These are phyloP conservation scores for Pyracantha coccinea DNA, from an alignment of 331 rosid species.

Conservation along the genomic window DNA sequence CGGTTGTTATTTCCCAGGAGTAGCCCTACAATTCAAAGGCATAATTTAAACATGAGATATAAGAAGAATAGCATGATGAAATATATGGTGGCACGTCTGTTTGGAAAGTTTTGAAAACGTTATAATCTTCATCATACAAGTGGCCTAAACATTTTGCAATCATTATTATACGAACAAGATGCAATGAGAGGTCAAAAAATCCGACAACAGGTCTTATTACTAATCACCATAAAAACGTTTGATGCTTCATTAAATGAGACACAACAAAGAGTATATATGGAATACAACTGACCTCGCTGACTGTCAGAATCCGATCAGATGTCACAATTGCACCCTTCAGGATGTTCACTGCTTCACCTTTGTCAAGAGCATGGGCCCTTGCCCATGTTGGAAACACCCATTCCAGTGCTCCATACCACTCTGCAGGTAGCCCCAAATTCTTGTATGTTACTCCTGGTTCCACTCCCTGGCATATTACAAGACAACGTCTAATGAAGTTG, in stretches of 20 bases:
- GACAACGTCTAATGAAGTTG: background rate
- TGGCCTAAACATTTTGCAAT: background rate
- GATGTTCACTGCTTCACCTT: constrained; percentile 81
- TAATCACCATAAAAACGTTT: background rate
- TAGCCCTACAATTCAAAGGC: constrained; percentile 53
- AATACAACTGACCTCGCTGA: constrained; percentile 61
- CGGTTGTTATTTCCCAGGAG: constrained; percentile 80
- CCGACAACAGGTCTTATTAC: background rate
- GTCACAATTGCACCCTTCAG: constrained; percentile 88
- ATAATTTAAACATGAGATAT: background rate
- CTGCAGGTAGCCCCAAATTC: constrained; percentile 70
- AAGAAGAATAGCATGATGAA: background rate
- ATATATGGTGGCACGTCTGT: background rate
- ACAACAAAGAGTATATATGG: constrained; percentile 5
- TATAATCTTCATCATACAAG: background rate
- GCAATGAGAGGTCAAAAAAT: background rate
- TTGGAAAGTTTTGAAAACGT: background rate
- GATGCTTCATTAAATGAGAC: background rate
- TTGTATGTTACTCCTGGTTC: constrained; percentile 64
- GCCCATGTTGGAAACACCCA: constrained; percentile 95
- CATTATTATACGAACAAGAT: background rate
- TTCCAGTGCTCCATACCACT: constrained; percentile 79
- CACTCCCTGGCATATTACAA: constrained; percentile 54
- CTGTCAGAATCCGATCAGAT: constrained; percentile 76
- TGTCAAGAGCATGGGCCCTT: constrained; percentile 86